Base-by-base conservation (phyloP, 176 grass and related monocot genomes). In the Aegilops umbellulata region DNA sequence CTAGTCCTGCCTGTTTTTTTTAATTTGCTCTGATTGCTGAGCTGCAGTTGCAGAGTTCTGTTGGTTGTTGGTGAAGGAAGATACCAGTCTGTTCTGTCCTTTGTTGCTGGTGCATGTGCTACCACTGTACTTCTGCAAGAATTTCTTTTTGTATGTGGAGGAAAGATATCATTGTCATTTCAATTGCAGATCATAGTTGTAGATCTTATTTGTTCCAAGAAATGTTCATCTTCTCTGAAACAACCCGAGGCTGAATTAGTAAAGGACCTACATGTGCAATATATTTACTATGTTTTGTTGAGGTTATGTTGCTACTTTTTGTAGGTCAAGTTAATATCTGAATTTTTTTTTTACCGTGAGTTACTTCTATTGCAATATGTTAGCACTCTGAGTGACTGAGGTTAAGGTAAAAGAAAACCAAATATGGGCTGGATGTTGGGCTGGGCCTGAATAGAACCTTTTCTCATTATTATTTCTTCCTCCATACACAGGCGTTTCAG, bases 31-130 rank as follows among this genome's bases (percentile, higher is more conserved):
- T 74, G 82, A 35, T 22, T 61, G 55, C 42, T 83, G 41, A 81
- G 35, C 55, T 84, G 69, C 6, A 44, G 42, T 63, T 62, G 68
- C 68, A 83, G 20, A 22, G 35, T 64, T 8, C 4, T 42, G 26
- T 32, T 15, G 63, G 79, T 81, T 19, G 44, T 17, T 15, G 62
- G 25, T 65, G 62, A 65, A 65, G 24, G 24, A 49, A 67, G 39
- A 81, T 27, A 73, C 69, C 27, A 83, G 4, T 61, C 17, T 32
- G 60, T 31, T 51, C n/a, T 74, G 19, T 87, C 75, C 51, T 82
- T 83, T 82, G 25, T 51, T n/a, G 44, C 63, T 67, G 77, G 46
- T 89, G 67, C 44, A 68, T 89, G 77, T 60, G 76, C 46, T 16
- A 49, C 35, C 3, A 39, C 16, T 30, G 19, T 47, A 44, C 31